These are phyloP conservation scores for Cercospora sesami DNA, from an alignment of 2,329 filamentous ascomycete species.

Conservation along the genomic window DNA sequence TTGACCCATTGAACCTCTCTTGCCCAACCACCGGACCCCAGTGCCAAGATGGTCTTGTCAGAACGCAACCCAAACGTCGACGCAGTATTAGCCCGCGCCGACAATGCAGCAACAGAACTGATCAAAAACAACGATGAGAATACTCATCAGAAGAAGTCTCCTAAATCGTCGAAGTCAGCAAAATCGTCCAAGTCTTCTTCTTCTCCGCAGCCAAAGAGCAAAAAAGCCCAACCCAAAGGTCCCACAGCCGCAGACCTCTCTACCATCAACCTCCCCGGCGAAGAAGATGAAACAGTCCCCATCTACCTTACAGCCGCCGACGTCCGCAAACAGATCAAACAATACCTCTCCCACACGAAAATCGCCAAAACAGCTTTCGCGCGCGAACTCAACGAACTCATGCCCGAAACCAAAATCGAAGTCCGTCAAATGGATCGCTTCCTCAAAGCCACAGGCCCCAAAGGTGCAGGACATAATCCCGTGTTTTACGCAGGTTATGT, in stretches of 20 bases:
- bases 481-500: slow-evolving; percentile 59
- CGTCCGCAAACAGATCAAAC: slow-evolving; percentile 57
- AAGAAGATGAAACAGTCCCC: slow-evolving; percentile 49
- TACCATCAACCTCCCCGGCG: slow-evolving; percentile 48
- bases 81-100: background rate
- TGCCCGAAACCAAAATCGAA: slow-evolving; percentile 40
- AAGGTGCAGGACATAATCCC: slow-evolving; percentile 47
- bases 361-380: slow-evolving; percentile 39
- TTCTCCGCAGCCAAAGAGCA: background rate
- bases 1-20: background rate
- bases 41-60: background rate
- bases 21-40: background rate
- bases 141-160: background rate
- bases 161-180: background rate
- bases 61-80: background rate
- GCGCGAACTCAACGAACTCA: slow-evolving; percentile 41
- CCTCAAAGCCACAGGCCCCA: slow-evolving; percentile 51
- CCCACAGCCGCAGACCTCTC: slow-evolving; percentile 35
- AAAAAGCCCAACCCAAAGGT: background rate
- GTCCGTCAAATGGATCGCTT: slow-evolving; percentile 47
- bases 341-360: slow-evolving; percentile 46
- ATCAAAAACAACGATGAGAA: background rate
- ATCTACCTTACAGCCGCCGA: slow-evolving; percentile 60
- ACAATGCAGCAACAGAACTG: background rate
- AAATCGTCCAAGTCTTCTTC: background rate